Evolutionary conservation across 305 asterid genomes (phyloP).

Genomic region (Fraxinus floribunda): DNA sequence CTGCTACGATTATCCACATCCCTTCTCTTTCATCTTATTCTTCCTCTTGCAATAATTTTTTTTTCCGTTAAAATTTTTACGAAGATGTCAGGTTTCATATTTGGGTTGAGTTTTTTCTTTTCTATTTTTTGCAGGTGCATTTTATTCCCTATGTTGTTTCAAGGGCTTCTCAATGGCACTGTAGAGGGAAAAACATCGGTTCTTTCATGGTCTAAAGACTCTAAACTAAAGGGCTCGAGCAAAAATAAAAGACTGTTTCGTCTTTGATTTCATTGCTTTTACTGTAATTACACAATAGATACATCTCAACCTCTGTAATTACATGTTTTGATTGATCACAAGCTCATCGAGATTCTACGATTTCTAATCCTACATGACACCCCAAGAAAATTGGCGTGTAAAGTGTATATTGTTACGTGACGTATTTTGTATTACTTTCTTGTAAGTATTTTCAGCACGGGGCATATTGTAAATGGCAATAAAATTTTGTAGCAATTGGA

Average conservation of each 20-base stretch:
- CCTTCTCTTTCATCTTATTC: not conserved
- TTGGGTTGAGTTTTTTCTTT: constrained; percentile 17
- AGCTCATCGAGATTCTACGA: not conserved
- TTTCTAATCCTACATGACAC: not conserved
- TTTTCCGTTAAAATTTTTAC: not conserved
- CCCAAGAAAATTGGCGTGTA: not conserved
- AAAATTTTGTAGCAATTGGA: not conserved
- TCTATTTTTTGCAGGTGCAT: constrained; percentile 41
- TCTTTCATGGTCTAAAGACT: constrained; percentile 52
- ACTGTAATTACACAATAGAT: not conserved
- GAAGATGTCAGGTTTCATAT: not conserved
- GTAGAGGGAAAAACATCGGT: constrained; percentile 70
- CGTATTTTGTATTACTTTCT: not conserved
- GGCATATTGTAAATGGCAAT: not conserved
- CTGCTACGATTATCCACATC: not conserved
- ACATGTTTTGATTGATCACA: not conserved
- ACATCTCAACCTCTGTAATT: not conserved
- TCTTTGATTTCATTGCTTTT: not conserved
- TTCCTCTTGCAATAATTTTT: no score
- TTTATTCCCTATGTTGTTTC: constrained; percentile 62
- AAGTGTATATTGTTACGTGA: not conserved
- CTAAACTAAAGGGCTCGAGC: constrained; percentile 37
- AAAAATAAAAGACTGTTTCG: constrained; percentile 23
- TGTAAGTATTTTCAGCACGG: not conserved
- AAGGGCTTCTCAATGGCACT: constrained; percentile 57